phyloP scores from a whole-genome alignment of 176 grass and related monocot species.

The Alloteropsis semialata region DNA sequence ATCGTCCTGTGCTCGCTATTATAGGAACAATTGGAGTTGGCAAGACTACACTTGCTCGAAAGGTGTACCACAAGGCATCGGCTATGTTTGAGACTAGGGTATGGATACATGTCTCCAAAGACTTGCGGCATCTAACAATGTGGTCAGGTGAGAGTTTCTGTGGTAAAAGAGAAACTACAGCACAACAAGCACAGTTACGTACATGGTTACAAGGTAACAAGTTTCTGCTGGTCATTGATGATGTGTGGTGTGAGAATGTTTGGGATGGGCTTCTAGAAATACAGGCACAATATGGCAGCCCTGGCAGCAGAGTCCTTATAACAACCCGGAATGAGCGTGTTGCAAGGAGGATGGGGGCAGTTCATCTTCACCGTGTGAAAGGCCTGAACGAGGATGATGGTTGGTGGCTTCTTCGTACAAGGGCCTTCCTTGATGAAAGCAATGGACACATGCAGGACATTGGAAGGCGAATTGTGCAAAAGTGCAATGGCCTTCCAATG shows the following conservation, averaged over 20 bases:
- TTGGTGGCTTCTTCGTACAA: constrained; percentile 50
- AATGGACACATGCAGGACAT: constrained; percentile 40
- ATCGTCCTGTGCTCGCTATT: constrained; percentile 25
- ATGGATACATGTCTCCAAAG: constrained; percentile 46
- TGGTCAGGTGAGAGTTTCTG: constrained; percentile 33
- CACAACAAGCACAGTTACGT: neutral
- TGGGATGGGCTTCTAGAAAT: constrained; percentile 36
- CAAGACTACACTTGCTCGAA: constrained; percentile 45
- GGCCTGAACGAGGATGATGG: constrained; percentile 41
- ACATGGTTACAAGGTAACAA: constrained; percentile 29
- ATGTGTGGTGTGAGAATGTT: constrained; percentile 42
- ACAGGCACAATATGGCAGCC: constrained; percentile 23
- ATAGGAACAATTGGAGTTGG: constrained; percentile 48
- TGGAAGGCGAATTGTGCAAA: constrained; percentile 49
- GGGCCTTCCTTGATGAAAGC: constrained; percentile 13
- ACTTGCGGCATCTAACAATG: constrained; percentile 24
- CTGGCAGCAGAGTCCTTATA: constrained; percentile 49
- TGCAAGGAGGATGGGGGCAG: constrained; percentile 24
- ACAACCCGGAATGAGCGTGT: constrained; percentile 44
- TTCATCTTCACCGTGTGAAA: constrained; percentile 37
- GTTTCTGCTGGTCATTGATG: constrained; percentile 56
- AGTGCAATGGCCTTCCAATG: constrained; percentile 60
- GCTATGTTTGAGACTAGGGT: constrained; percentile 12
- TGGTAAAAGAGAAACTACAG: neutral
- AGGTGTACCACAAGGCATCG: constrained; percentile 32